phyloP scores from a whole-genome alignment of 2,329 filamentous ascomycete species.

The Aspergillus fischeri region DNA sequence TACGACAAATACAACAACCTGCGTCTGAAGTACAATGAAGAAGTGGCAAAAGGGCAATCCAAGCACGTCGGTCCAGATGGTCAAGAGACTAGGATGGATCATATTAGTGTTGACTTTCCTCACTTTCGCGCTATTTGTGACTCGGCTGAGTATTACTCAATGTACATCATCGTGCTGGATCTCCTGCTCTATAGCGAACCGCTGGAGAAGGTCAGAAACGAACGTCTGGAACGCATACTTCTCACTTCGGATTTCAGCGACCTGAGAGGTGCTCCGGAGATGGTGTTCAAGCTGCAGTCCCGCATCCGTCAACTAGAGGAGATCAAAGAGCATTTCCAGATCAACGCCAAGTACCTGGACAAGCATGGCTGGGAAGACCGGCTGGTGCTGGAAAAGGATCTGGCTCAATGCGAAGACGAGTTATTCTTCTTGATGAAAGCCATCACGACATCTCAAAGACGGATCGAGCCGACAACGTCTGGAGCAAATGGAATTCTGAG shows the following conservation, averaged over 20 bases:
- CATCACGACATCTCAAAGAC: constrained; percentile 91
- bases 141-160: constrained; percentile 92
- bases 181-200: constrained; percentile 94
- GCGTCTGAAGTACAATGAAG: constrained; percentile 94
- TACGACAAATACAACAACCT: constrained; percentile 99
- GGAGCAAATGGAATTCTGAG: constrained; percentile 76
- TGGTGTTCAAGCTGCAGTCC: constrained; percentile 86
- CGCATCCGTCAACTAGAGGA: constrained; percentile 91
- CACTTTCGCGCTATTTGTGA: constrained; percentile 93
- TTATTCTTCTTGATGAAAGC: constrained; percentile 99
- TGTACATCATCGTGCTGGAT: constrained; percentile 97
- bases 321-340: constrained; percentile 94
- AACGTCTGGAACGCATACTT: constrained; percentile 97
- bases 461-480: constrained; percentile 62
- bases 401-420: constrained; percentile 89
- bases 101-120: constrained; percentile 94
- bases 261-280: constrained; percentile 83
- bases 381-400: constrained; percentile 80
- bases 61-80: constrained; percentile 40
- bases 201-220: constrained; percentile 91
- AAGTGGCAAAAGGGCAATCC: constrained; percentile 66
- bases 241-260: constrained; percentile 98
- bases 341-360: constrained; percentile 82
- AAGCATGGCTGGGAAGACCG: constrained; percentile 88
- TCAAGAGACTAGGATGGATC: constrained; percentile 80